Evolutionary conservation across 163 green algal species (phyloP), one percentile per base, ranked within the genome.

Genomic region (Scenedesmus sp.): DNA sequence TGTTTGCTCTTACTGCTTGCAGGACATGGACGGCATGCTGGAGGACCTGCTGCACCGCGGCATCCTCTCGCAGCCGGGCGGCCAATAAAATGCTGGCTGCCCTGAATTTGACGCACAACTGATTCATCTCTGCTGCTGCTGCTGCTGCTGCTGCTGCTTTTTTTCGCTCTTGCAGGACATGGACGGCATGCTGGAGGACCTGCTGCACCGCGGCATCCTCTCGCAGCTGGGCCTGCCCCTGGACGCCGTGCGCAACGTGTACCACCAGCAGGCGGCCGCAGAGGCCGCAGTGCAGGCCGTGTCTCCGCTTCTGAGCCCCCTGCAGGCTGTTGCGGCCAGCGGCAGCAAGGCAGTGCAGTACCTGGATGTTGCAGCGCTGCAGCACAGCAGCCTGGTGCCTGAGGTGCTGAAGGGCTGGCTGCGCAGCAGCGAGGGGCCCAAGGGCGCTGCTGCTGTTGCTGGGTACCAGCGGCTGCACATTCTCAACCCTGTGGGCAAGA

Each of bases 221-320:
- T 91, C 91, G 34, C 83, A 94, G 88, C 88, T 95, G 67, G 93
- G 93, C 15, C 85, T 95, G 59, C 88, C 93, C 7, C 84, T 87
- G 46, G 93, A 94, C 64, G 93, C 93, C 8, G 86, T 95, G 52
- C 88, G 91, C 66, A 95, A 95, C 81, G 55, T 95, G 54, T 94
- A 88, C 57, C 86, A 85, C 77, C 55, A 64, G 7, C 82, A 59
- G 70, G 59, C 55, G 15, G 34, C 82, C 7, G 81, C 91, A 55
- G 87, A 82, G 46, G 54, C 87, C 3, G 81, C 89, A 6, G 84
- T 88, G 59, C 73, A 84, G 26, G 73, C 84, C 7, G 74, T 90
- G 9, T 55, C 20, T 1, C 16, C 55, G 57, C 34, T 54, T 4
- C 20, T 76, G 55, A 55, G 77, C 10, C 81, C 88, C 1, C 64